phyloP scores from a whole-genome alignment of 192 early-diverging fungal genomes.

The Umbelopsis isabellina region DNA sequence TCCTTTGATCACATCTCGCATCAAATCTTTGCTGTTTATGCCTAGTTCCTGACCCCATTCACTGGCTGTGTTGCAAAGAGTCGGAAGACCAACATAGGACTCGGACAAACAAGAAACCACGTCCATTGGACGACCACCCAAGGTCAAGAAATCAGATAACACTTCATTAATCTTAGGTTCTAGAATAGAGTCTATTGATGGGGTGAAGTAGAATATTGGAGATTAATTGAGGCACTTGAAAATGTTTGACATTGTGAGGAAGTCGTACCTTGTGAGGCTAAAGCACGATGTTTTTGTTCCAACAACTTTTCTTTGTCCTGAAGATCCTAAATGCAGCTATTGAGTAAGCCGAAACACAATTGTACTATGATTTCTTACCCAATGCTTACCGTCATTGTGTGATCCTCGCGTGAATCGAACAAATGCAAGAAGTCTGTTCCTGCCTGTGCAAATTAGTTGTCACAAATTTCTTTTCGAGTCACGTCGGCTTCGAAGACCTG shows the following conservation, averaged over 20 bases:
- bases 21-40: slow-evolving; percentile 44
- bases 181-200: slow-evolving; percentile 46
- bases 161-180: slow-evolving; percentile 47
- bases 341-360: neutral
- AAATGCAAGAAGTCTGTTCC: neutral
- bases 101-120: slow-evolving; percentile 52
- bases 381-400: neutral
- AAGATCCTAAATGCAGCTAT: neutral
- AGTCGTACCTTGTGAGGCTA: slow-evolving; percentile 6
- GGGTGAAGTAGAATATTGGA: neutral
- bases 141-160: slow-evolving; percentile 41
- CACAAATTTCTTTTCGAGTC: neutral
- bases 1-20: slow-evolving; percentile 56
- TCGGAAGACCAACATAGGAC: slow-evolving; percentile 54
- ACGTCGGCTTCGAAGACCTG: neutral
- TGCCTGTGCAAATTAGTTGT: neutral
- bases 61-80: slow-evolving; percentile 56
- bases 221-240: neutral
- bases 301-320: slow-evolving; percentile 8
- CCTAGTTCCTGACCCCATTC: slow-evolving; percentile 42
- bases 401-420: slow-evolving; percentile 5
- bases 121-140: slow-evolving; percentile 53
- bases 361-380: neutral
- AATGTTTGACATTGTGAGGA: neutral
- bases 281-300: slow-evolving; percentile 20